Percentiles rank a stretch among this genome's conserved stretches.
phyloP scores from a whole-genome alignment of 2,329 filamentous ascomycete genomes.

The Cytospora piceicola region DNA sequence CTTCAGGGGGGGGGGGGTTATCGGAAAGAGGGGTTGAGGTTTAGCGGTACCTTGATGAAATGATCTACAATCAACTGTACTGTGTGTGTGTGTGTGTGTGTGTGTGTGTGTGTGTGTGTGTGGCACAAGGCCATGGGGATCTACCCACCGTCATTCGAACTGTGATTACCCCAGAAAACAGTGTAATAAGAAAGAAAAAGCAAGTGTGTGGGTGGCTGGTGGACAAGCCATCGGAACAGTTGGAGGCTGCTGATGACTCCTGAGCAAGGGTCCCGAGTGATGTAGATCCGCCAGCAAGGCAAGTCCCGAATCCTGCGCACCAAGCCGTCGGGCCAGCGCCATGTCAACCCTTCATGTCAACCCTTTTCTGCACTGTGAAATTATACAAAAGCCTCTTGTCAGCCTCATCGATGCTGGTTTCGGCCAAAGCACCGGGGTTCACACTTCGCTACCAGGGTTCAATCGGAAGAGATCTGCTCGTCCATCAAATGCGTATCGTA shows the following conservation, averaged over 20 bases:
- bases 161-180: not conserved
- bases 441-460: not conserved
- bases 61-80: not conserved
- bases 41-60: not conserved
- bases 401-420: not conserved
- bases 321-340: constrained; percentile 4
- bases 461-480: not conserved
- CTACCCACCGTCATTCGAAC: not conserved
- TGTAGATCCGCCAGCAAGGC: constrained; percentile 1
- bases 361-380: not conserved
- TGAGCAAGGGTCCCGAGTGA: constrained; percentile 12
- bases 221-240: constrained; percentile 6
- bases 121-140: constrained; percentile 1
- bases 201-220: not conserved
- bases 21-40: not conserved
- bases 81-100: not conserved
- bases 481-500: constrained; percentile 14
- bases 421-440: not conserved
- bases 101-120: not conserved
- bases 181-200: not conserved
- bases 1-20: not conserved
- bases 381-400: constrained; percentile 8
- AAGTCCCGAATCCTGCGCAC: constrained; percentile 2
- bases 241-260: constrained; percentile 10
- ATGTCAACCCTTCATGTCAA: not conserved